Conservation (phyloP, 2,329 filamentous ascomycete genomes). For the Aspergillus intermedius region DNA sequence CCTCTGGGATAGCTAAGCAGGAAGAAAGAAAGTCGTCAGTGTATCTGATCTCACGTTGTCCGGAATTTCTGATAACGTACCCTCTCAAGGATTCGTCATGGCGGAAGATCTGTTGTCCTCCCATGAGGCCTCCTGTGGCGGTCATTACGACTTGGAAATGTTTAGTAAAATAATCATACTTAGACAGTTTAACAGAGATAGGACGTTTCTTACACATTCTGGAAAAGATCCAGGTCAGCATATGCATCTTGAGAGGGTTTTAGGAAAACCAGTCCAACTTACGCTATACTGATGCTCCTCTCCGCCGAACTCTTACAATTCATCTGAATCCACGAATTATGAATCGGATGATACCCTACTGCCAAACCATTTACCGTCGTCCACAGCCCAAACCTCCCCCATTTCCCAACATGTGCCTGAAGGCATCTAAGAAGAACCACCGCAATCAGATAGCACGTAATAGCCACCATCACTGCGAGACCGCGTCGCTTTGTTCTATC, state of each 20-base stretch:
- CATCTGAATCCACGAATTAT: conserved; percentile 49
- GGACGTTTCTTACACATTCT: conserved; percentile 20
- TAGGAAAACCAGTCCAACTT: conserved; percentile 11
- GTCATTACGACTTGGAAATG: conserved; percentile 37
- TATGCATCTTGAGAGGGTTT: not conserved
- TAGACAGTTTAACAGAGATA: not conserved
- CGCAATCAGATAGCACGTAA: conserved; percentile 41
- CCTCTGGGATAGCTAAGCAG: conserved; percentile 38
- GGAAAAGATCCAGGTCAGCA: conserved; percentile 25
- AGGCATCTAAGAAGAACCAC: conserved; percentile 37
- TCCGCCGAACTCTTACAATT: conserved; percentile 45
- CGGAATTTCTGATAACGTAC: not conserved
- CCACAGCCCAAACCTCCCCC: conserved; percentile 48
- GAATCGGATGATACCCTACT: conserved; percentile 49
- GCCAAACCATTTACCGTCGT: conserved; percentile 47
- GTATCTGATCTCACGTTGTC: not conserved
- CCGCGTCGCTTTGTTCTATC: conserved; percentile 43
- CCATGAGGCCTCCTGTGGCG: conserved; percentile 48
- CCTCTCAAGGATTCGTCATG: conserved; percentile 38
- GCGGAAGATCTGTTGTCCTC: conserved; percentile 46
- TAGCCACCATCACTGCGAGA: conserved; percentile 38
- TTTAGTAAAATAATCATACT: not conserved
- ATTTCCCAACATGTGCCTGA: conserved; percentile 42
- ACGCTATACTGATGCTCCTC: conserved; percentile 47
- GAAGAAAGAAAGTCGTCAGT: not conserved